A percentile compares a stretch with the other conserved stretches of the same genome.
phyloP scores from a whole-genome alignment of 2,329 filamentous ascomycete species.

The Domatiomyces catenatus region DNA sequence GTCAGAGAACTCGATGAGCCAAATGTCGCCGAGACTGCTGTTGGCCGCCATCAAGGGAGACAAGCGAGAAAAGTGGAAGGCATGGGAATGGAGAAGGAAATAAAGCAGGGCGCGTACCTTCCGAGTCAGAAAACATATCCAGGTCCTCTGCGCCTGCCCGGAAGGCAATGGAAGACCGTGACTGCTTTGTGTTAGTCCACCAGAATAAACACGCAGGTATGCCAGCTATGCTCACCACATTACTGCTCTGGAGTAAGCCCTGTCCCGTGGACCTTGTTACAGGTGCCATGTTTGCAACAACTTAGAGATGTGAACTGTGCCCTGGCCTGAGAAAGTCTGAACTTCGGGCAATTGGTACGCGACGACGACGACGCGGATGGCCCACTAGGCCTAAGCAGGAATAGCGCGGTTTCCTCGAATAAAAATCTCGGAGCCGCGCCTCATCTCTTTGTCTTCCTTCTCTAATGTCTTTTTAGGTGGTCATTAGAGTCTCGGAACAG shows the following conservation, averaged over 20 bases:
- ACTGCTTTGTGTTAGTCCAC: background rate
- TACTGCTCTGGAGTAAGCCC: conserved; percentile 2
- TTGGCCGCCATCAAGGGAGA: background rate
- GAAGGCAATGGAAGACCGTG: background rate
- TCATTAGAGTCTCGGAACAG: conserved; percentile 99
- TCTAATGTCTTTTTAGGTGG: conserved; percentile 55
- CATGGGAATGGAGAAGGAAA: background rate
- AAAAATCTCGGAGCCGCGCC: background rate
- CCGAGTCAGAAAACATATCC: background rate
- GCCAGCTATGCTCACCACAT: background rate
- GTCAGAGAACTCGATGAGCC: conserved; percentile 2
- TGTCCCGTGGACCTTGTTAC: conserved; percentile 22
- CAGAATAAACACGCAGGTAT: background rate
- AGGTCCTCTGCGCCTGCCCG: background rate
- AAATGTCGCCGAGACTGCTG: background rate
- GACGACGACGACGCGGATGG: conserved; percentile 20
- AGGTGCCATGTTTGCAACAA: conserved; percentile 24
- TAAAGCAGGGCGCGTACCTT: background rate
- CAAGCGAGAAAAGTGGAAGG: background rate
- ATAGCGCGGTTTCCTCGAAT: conserved; percentile 18
- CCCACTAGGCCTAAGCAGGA: conserved; percentile 20
- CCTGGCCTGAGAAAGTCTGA: background rate
- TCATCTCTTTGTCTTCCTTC: conserved; percentile 19
- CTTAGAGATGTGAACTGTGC: background rate
- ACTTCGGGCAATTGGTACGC: conserved; percentile 15